A percentile compares a stretch with the other conserved stretches of the same genome.
Evolutionary conservation across 495 filamentous ascomycete species (phyloP).

Genomic region (Trichocladium antarcticum): DNA sequence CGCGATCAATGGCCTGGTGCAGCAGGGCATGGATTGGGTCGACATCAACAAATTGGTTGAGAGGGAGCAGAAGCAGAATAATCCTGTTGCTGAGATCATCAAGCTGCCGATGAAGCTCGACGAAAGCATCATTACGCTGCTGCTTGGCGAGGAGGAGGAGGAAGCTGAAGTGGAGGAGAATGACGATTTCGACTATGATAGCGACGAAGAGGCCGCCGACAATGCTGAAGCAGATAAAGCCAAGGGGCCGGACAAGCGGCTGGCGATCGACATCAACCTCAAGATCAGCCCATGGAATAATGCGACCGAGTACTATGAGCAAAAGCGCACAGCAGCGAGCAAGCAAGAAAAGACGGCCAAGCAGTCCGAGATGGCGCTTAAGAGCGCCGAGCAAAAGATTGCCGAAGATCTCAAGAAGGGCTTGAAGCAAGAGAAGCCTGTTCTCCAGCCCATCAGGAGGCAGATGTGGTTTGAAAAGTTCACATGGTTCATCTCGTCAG

Average conservation of each 20-base stretch:
- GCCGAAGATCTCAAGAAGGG: constrained; percentile 70
- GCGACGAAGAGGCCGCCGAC: constrained; percentile 51
- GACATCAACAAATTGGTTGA: constrained; percentile 81
- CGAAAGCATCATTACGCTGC: constrained; percentile 76
- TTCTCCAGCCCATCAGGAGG: constrained; percentile 70
- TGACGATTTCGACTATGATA: constrained; percentile 51
- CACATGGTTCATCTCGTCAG: constrained; percentile 84
- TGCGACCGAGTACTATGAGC: constrained; percentile 80
- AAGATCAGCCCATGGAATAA: constrained; percentile 74
- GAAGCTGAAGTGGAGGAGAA: constrained; percentile 35
- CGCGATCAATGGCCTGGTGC: constrained; percentile 77
- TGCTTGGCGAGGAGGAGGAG: constrained; percentile 59
- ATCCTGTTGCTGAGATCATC: constrained; percentile 79
- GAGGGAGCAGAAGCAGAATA: constrained; percentile 65
- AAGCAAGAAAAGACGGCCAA: constrained; percentile 79
- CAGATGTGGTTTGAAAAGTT: constrained; percentile 97
- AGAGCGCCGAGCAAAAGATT: constrained; percentile 82
- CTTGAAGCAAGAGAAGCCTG: constrained; percentile 82
- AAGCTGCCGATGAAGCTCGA: constrained; percentile 78
- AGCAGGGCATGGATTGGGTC: constrained; percentile 94
- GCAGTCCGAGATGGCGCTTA: constrained; percentile 74
- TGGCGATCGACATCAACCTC: constrained; percentile 78
- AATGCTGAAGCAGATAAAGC: constrained; percentile 40
- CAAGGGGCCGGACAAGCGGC: constrained; percentile 35
- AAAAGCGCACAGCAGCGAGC: constrained; percentile 68